Base-by-base conservation (phyloP, 1,284 basidiomycete species). In the Moesziomyces aphidis region DNA sequence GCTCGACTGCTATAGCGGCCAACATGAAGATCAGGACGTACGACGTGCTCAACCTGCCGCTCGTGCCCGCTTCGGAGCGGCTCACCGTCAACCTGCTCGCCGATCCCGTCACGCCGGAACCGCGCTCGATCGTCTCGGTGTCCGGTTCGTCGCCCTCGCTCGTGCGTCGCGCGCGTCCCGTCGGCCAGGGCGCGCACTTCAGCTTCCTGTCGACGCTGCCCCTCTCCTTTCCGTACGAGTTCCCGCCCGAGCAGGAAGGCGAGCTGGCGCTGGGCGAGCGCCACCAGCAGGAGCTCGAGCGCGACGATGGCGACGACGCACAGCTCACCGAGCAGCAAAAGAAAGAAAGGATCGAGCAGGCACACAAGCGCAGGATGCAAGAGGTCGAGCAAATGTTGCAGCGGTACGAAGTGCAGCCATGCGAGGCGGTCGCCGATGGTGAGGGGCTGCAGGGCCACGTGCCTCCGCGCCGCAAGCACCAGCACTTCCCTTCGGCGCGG, bases 171-270 rank as follows among this genome's bases (percentile, higher is more conserved):
- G 88, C 93, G 60, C 73, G 90, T 88, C 71, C 87, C 89, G 55
- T 87, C 89, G 73, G 87, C 10, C 85, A 88, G 0, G 84, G 89
- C 24, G 89, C 89, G 0, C 92, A 94, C 81, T 97, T 93, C 87
- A 90, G 93, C 13, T 91, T 91, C 81, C 90, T 93, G 50, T 88
- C 91, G 1, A 95, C 96, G 0, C 89, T 94, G 61, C 93, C 94
- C 7, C 78, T 92, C 0, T 87, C 90, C 6, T 98, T 97, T 85
- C 96, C 96, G 0, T 94, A 93, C 85, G 88, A 90, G 31, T 90
- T 97, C 13, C 86, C 86, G 8, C 50, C 76, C 36, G 75, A 71
- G 28, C 26, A 70, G 13, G 69, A 77, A 23, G 72, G 70, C 49
- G 77, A 67, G 15, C 55, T 44, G 45, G 62, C 63, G 50, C 55